Evolutionary conservation across 306 rosid genomes (phyloP).

Genomic region (Clitoria ternatea): DNA sequence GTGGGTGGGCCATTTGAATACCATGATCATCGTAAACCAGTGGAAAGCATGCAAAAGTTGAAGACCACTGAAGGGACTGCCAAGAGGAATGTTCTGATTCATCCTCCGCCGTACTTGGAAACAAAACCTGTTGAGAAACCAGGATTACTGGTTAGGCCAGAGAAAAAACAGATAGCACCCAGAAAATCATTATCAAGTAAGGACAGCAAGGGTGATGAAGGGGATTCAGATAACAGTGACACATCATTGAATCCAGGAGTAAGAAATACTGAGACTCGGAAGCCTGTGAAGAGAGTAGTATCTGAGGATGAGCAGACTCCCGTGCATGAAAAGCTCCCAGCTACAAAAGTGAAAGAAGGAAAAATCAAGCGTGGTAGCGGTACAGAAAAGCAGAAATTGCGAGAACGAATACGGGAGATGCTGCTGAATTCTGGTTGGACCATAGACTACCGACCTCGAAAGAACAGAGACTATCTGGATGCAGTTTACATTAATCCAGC

Average conservation of each 20-base stretch:
- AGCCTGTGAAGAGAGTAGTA: conserved; percentile 41
- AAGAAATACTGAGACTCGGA: conserved; percentile 41
- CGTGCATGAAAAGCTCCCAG: conserved; percentile 47
- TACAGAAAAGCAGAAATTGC: conserved; percentile 92
- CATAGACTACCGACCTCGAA: conserved; percentile 90
- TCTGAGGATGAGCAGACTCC: conserved; percentile 57
- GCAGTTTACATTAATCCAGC: conserved; percentile 86
- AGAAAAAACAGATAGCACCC: conserved; percentile 39
- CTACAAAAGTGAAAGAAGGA: conserved; percentile 50
- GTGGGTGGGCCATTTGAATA: conserved; percentile 40
- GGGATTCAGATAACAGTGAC: conserved; percentile 66
- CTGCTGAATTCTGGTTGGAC: conserved; percentile 85
- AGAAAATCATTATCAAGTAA: conserved; percentile 52
- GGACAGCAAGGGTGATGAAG: conserved; percentile 46
- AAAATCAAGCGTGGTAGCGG: conserved; percentile 86
- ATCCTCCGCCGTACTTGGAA: conserved; percentile 39
- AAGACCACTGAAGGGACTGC: conserved; percentile 32
- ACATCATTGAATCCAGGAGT: conserved; percentile 55
- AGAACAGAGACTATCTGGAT: conserved; percentile 95
- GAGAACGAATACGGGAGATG: conserved; percentile 85
- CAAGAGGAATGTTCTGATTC: conserved; percentile 42
- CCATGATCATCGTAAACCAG: conserved; percentile 39
- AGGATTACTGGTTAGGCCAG: conserved; percentile 40
- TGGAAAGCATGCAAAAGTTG: conserved; percentile 46
- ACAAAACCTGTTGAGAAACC: conserved; percentile 44